Evolutionary conservation across 192 early-diverging fungal genomes (phyloP), one percentile per base, ranked within the genome.

Genomic region (Podochytrium sp.): DNA sequence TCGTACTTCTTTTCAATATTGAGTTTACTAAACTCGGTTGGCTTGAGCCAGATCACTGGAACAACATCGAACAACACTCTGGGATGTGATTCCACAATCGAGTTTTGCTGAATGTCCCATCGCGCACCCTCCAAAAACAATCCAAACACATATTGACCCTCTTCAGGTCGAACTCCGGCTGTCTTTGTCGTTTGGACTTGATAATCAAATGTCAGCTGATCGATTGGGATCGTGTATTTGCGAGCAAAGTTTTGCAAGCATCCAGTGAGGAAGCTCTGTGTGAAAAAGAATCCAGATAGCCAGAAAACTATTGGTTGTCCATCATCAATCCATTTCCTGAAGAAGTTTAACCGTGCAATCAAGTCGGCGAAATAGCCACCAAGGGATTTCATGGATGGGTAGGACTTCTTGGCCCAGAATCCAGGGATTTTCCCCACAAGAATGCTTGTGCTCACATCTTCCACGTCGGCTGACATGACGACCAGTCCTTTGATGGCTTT

Each of bases 201-300:
- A 61, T 68, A 89, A 72, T 89, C 85, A 57, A 89, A 83, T 20
- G 72, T 74, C 12, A 89, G 65, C 40, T 89, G 74, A 59, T 89
- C 87, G 49, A 89, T 89, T 12, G 87, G 87, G 55, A 89, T 86
- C 4, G 87, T 86, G 71, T 86, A 83, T 75, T 89, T 89, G 55
- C 87, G 59, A 18, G 85, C 80, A 78, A 68, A 87, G 61, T 87
- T 87, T 66, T 86, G 85, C 16, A 87, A 69, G 63, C 81, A 84
- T 1, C 86, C 86, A 5, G 86, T 88, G 23, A 88, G 71, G 80
- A 88, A 88, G 55, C 80, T 82, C 62, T 86, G 87, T 5, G 87
- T 89, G 73, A 89, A 89, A 70, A 89, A 89, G 68, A 89, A 89
- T n/a, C 87, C 87, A 55, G 83, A 84, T 25, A 89, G 73, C 87